A percentile compares a stretch with the other conserved stretches of the same genome.
phyloP scores from a whole-genome alignment of 2,329 filamentous ascomycete genomes.

The Blumeria hordei region DNA sequence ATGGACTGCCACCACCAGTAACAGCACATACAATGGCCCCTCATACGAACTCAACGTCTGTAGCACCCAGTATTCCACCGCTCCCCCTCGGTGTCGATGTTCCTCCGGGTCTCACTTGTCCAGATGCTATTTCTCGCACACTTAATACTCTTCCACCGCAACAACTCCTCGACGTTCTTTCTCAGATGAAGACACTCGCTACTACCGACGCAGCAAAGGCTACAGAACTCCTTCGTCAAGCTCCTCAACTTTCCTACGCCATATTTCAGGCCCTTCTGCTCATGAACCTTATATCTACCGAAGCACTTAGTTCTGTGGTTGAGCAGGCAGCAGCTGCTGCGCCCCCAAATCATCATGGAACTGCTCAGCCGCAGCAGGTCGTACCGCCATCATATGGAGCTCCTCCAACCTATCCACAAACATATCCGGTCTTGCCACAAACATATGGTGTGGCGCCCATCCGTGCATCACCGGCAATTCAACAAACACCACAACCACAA shows the following conservation, averaged over 20 bases:
- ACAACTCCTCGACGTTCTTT: slow-evolving; percentile 78
- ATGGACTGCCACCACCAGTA: slow-evolving; percentile 11
- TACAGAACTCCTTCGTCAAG: slow-evolving; percentile 64
- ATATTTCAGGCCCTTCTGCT: slow-evolving; percentile 85
- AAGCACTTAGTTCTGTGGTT: slow-evolving; percentile 58
- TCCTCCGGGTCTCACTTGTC: slow-evolving; percentile 57
- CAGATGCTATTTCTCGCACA: slow-evolving; percentile 80
- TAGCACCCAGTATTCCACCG: slow-evolving; percentile 37
- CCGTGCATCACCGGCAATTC: slow-evolving; percentile 17
- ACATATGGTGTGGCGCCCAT: slow-evolving; percentile 17
- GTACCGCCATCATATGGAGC: slow-evolving; percentile 11
- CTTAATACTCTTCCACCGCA: slow-evolving; percentile 65
- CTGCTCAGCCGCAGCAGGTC: slow-evolving; percentile 7
- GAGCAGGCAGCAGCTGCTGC: slow-evolving; percentile 25
- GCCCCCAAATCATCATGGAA: slow-evolving; percentile 17
- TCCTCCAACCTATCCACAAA: slow-evolving; percentile 18
- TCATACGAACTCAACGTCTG: not conserved
- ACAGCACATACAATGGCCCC: slow-evolving; percentile 10
- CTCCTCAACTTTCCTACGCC: slow-evolving; percentile 80
- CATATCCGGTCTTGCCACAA: slow-evolving; percentile 12
- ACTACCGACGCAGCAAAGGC: slow-evolving; percentile 59
- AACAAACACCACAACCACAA: slow-evolving; percentile 20
- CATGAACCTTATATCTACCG: slow-evolving; percentile 76
- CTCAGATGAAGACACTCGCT: slow-evolving; percentile 84
- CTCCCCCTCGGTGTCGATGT: slow-evolving; percentile 70